Evolutionary conservation across 164 flowering plant genomes (phyloP), one percentile per base, ranked within the genome.

Genomic region (Vitis rotundifolia): DNA sequence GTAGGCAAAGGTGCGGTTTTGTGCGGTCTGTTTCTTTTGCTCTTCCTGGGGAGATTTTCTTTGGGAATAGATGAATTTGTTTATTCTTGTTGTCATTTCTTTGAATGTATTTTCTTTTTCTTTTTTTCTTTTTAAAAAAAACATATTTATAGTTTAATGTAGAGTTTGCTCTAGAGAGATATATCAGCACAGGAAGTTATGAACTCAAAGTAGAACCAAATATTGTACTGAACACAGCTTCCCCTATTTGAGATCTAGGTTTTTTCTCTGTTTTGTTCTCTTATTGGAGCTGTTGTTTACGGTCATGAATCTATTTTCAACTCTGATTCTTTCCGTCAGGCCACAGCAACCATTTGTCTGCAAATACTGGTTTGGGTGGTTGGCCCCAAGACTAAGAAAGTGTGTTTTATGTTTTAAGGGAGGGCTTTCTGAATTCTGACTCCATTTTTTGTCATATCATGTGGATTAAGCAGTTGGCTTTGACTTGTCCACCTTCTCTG

Each of bases 31-130:
- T 69, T 69, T 55, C 58, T 59, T 73, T 67, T 66, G 73, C 64
- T 68, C 66, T 71, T 73, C 64, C 71, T 69, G 14, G 68, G 60
- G 71, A 58, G 75, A 13, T 62, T 72, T 68, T 66, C 63, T 61
- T 19, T 51, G 65, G 11, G 66, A 60, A 73, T 55, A 56, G 67
- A 67, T 74, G 74, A 62, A 74, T 85, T 84, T 81, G 50, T 88
- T 83, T 37, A 78, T 82, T 85, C 81, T 73, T 83, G 76, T 76
- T 77, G 67, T 67, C 15, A n/a, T 69, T 68, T 68, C 65, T 80
- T 72, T 71, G 70, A 68, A 76, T 79, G 77, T 75, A 77, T 75
- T 73, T 77, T 78, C 66, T 54, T 26, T 51, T 15, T 18, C 29
- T 31, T 37, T 37, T 37, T 37, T 31, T 31, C 2, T 6, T 4